Conservation (phyloP, 768 basidiomycete genomes). For the Austroboletus eburneus region DNA sequence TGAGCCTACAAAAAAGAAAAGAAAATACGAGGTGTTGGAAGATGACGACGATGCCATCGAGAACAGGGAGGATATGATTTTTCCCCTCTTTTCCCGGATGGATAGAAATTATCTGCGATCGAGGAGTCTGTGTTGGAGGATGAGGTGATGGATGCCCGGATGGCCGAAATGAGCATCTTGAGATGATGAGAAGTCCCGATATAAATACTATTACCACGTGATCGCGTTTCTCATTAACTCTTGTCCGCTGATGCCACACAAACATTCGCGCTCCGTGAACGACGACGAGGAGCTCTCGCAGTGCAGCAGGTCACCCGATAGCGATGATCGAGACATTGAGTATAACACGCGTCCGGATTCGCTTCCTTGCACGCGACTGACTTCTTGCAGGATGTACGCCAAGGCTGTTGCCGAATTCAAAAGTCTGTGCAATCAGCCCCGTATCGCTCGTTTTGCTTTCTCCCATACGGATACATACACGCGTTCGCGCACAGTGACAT, state of each 20-base stretch:
- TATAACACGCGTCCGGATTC: slow-evolving; percentile 2
- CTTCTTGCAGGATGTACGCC: slow-evolving; percentile 21
- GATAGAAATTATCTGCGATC: too few species aligned
- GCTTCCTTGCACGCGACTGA: neutral
- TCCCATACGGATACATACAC: too few species aligned
- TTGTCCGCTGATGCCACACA: slow-evolving; percentile 12
- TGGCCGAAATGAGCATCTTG: too few species aligned
- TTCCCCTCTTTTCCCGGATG: too few species aligned
- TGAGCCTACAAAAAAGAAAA: too few species aligned
- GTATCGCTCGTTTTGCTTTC: too few species aligned
- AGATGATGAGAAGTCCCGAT: too few species aligned
- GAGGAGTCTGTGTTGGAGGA: too few species aligned
- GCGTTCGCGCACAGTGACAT: slow-evolving; percentile 19
- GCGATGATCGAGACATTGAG: slow-evolving; percentile 28
- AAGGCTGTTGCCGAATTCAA: slow-evolving; percentile 31
- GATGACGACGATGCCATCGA: too few species aligned
- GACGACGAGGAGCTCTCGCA: slow-evolving; percentile 16
- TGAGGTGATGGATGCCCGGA: too few species aligned
- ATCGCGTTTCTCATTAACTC: slow-evolving; percentile 1
- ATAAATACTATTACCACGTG: slow-evolving; percentile 23
- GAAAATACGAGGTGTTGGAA: too few species aligned
- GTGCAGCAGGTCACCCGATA: slow-evolving; percentile 15
- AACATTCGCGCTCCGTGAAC: slow-evolving; percentile 8
- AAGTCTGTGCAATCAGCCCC: slow-evolving; percentile 12
- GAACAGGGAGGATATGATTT: too few species aligned